Percentiles rank a stretch among this genome's conserved stretches.
Evolutionary conservation across 345 rosid species (phyloP).

Genomic region (Rhodamnia rubescens): DNA sequence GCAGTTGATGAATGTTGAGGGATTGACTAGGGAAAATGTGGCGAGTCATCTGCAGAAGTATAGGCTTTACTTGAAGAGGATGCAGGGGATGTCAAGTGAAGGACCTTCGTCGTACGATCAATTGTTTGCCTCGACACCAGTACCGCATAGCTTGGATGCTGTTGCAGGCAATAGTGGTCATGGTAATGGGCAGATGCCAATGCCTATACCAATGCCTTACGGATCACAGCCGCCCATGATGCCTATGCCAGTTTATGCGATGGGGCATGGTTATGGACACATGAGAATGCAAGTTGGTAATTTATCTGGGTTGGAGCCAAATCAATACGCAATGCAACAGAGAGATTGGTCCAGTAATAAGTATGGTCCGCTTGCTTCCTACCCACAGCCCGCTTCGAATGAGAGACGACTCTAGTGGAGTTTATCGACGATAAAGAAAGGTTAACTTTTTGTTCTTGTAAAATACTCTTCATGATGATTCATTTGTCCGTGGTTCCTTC

Average conservation of each 20-base stretch:
- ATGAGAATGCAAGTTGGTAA: constrained; percentile 40
- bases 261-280: constrained; percentile 8
- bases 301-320: neutral
- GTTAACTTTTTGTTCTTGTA: neutral
- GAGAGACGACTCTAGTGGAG: neutral
- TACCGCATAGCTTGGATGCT: constrained; percentile 45
- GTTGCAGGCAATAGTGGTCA: constrained; percentile 7
- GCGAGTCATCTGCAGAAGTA: constrained; percentile 95
- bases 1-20: constrained; percentile 99
- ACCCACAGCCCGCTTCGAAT: neutral
- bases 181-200: constrained; percentile 21
- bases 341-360: neutral
- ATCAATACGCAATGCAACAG: neutral
- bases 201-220: constrained; percentile 34
- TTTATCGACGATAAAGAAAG: neutral
- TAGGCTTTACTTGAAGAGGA: constrained; percentile 76
- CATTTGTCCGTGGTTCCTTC: neutral
- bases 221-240: constrained; percentile 37
- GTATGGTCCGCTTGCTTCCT: neutral
- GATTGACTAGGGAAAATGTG: constrained; percentile 86
- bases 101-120: constrained; percentile 66
- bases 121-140: constrained; percentile 66
- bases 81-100: constrained; percentile 61
- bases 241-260: constrained; percentile 59
- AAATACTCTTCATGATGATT: neutral